Conservation (phyloP, 2,329 filamentous ascomycete species). For the Colletotrichum chlorophyti region DNA sequence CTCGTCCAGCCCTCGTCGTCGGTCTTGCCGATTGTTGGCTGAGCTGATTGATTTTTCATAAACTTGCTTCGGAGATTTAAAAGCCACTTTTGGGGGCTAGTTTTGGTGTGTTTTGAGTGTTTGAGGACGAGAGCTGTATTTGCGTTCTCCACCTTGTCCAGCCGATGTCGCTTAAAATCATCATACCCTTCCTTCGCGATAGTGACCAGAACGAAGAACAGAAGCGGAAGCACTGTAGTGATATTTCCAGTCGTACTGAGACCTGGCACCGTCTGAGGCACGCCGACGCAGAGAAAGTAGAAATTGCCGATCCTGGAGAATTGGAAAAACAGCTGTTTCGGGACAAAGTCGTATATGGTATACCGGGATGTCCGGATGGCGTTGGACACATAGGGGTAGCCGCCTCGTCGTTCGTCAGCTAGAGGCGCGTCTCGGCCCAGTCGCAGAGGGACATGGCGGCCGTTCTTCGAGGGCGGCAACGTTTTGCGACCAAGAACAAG, state of each 20-base stretch:
- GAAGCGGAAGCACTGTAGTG: slow-evolving; percentile 75
- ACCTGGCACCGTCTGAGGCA: slow-evolving; percentile 80
- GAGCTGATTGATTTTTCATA: slow-evolving; percentile 36
- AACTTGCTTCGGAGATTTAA: slow-evolving; percentile 27
- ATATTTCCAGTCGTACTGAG: slow-evolving; percentile 78
- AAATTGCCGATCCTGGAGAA: slow-evolving; percentile 89
- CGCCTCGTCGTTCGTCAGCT: slow-evolving; percentile 56
- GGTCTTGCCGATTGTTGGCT: slow-evolving; percentile 50
- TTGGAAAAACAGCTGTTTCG: slow-evolving; percentile 84
- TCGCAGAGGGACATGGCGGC: slow-evolving; percentile 56
- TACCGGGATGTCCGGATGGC: slow-evolving; percentile 85
- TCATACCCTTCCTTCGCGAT: slow-evolving; percentile 89
- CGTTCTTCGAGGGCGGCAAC: slow-evolving; percentile 75
- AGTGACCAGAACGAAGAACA: slow-evolving; percentile 81
- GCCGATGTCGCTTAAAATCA: slow-evolving; percentile 78
- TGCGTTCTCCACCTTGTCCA: slow-evolving; percentile 83
- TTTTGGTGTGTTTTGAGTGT: neutral
- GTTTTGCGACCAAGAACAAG: slow-evolving; percentile 69
- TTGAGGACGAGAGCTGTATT: slow-evolving; percentile 50
- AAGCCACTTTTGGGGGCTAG: neutral
- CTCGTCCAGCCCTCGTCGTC: slow-evolving; percentile 52
- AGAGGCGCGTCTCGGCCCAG: slow-evolving; percentile 48
- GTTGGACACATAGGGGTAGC: slow-evolving; percentile 57
- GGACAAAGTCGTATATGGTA: slow-evolving; percentile 83
- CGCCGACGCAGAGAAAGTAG: slow-evolving; percentile 83